phyloP scores from a whole-genome alignment of 176 grass and related monocot genomes.

The Elymus sibiricus region DNA sequence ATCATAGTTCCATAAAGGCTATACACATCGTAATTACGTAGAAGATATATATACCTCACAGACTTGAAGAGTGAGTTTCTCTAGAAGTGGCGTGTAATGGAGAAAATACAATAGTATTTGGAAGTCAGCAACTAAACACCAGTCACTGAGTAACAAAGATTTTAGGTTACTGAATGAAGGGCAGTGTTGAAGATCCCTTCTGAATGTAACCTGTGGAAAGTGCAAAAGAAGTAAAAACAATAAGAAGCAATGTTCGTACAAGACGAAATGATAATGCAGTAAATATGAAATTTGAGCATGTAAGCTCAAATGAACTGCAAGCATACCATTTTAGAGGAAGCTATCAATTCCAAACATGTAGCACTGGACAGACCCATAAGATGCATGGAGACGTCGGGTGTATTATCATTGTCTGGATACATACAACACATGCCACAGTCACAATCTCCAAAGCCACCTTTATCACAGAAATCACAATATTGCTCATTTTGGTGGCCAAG shows the following conservation, averaged over 20 bases:
- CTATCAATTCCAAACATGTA: neutral
- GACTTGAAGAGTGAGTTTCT: constrained; percentile 1
- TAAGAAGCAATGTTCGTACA: neutral
- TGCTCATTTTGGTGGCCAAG: neutral
- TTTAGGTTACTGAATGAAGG: neutral
- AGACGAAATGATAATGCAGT: neutral
- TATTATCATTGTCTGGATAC: neutral
- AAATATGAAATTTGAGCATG: neutral
- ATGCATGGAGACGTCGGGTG: neutral
- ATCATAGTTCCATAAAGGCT: neutral
- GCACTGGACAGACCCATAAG: neutral
- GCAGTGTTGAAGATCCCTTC: neutral
- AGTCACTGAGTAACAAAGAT: neutral
- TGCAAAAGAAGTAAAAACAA: neutral
- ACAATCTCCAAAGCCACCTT: neutral
- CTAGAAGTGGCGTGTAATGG: neutral
- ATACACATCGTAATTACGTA: neutral
- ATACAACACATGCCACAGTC: neutral
- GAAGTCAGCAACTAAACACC: neutral
- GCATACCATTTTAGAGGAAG: constrained; percentile 8
- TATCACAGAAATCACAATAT: constrained; percentile 3
- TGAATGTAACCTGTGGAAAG: neutral
- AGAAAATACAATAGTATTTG: neutral
- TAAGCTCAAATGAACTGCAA: neutral
- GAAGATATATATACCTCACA: neutral